Evolutionary conservation across 2,329 filamentous ascomycete species (phyloP), one percentile per base, ranked within the genome.

Genomic region (Byssochlamys sp.): DNA sequence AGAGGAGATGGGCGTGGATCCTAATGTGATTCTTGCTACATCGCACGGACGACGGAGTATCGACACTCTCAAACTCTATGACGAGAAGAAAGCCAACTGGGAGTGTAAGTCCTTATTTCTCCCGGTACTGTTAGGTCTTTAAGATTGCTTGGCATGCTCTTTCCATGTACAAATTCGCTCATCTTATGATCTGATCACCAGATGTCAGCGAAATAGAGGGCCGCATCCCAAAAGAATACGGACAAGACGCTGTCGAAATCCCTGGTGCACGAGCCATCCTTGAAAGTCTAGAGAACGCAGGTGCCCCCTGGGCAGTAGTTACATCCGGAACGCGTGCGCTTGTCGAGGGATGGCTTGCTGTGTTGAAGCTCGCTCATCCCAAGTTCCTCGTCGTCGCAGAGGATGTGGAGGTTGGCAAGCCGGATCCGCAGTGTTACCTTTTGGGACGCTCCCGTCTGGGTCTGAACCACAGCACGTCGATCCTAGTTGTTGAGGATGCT

Each of bases 1-100:
- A 54, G 80, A 82, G 9, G 89, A 96, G 70, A 87, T 97, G 66
- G 89, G 89, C 26, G 86, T 96, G 25, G 84, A 90, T 63, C 89
- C 90, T n/a, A 80, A 86, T 53, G 83, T 87, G 52, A 97, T 99
- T 66, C 81, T 97, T 27, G 82, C 90, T 66, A 95, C 90, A 9
- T 96, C 91, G 4, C 94, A 99, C 74, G 94, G 94, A 60, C 84
- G 92, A 59, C 81, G 94, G 58, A 90, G 86, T 63, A 96, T 97
- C 67, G 94, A 99, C 66, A 85, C 88, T 2, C 80, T 99, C 58
- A 83, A 83, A 70, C 78, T 91, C 28, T 83, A 96, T 58, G 86
- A 89, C 61, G 88, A 90, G 14, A 85, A 89, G 65, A 90, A 90
- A 70, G 94, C 94, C 49, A 96, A 87, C 66, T 92, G 89, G 90